phyloP scores from a whole-genome alignment of 768 basidiomycete genomes.

The Lactifluus subvellereus region DNA sequence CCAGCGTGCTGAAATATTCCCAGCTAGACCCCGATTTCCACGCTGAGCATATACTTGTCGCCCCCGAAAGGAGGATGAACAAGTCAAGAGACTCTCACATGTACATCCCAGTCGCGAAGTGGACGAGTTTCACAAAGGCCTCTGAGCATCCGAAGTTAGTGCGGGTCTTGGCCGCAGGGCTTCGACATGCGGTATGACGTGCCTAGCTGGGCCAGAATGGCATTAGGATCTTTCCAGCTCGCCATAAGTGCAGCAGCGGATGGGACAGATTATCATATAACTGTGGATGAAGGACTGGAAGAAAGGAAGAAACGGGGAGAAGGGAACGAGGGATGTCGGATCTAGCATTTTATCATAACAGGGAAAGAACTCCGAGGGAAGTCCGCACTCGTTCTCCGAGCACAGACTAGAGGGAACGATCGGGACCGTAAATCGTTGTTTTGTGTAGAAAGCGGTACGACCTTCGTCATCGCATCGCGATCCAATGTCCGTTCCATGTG shows the following conservation, averaged over 20 bases:
- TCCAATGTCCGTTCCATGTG: no score
- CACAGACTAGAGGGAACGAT: no score
- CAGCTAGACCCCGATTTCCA: not conserved
- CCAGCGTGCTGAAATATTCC: slow-evolving; percentile 13
- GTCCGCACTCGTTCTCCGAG: not conserved
- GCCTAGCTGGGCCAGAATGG: slow-evolving; percentile 3
- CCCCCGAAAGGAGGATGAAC: not conserved
- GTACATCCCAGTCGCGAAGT: slow-evolving; percentile 11
- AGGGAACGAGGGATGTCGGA: not conserved
- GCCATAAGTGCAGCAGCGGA: not conserved
- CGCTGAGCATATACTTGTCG: not conserved
- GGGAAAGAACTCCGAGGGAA: not conserved
- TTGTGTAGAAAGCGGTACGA: no score
- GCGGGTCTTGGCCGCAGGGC: not conserved
- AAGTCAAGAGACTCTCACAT: not conserved
- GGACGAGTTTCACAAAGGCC: slow-evolving; percentile 9
- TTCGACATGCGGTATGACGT: not conserved
- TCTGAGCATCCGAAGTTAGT: slow-evolving; percentile 1
- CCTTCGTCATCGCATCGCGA: no score
- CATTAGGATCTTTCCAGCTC: not conserved
- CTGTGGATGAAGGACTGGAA: not conserved
- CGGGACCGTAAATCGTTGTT: no score
- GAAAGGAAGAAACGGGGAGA: not conserved
- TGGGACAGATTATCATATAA: not conserved
- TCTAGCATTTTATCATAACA: not conserved